Conservation (phyloP, 2,329 filamentous ascomycete genomes). For the Monilinia polystroma region DNA sequence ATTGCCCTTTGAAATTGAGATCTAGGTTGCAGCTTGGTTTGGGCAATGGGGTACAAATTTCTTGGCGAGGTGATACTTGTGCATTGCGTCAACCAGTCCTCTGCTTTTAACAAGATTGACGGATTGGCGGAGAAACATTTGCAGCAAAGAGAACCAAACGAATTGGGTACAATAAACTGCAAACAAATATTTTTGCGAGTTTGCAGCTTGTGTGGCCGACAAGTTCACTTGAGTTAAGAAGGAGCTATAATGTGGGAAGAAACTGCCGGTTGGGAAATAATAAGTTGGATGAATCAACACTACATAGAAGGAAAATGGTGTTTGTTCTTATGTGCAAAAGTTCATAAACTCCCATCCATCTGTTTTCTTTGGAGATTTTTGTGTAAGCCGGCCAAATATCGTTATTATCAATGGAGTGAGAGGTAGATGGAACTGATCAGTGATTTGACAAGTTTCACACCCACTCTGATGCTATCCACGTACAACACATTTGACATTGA, state of each 20-base stretch:
- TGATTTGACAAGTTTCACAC: slow-evolving; percentile 3
- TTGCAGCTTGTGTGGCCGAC: neutral
- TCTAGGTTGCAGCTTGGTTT: neutral
- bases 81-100: too few relatives aligned
- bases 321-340: neutral
- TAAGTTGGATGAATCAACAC: neutral
- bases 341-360: neutral
- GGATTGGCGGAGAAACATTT: neutral
- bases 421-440: neutral
- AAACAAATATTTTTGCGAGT: neutral
- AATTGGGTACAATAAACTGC: neutral
- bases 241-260: neutral
- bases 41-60: neutral
- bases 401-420: neutral
- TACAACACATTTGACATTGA: neutral
- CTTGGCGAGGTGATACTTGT: neutral
- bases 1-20: neutral
- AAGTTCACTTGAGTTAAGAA: slow-evolving; percentile 1
- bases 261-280: neutral
- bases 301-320: neutral
- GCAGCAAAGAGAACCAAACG: neutral
- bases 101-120: neutral
- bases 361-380: neutral
- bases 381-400: neutral
- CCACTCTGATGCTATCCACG: neutral